Base-by-base conservation (phyloP, 805 yeast species). In the Helenozyma rhizophorensis region DNA sequence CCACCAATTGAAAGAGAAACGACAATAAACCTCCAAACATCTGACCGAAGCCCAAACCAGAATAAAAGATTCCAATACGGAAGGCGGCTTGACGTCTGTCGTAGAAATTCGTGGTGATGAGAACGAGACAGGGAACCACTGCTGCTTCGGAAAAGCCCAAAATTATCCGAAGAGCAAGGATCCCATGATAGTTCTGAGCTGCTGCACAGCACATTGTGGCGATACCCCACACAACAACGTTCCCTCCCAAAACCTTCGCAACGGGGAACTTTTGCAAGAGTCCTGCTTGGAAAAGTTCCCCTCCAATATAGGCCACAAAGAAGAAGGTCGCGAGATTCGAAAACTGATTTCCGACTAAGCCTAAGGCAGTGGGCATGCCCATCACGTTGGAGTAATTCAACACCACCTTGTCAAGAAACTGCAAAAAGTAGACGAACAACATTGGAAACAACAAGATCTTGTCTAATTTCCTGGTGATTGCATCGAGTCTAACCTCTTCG, bases 31-130 rank as follows among this genome's bases (percentile, higher is more conserved):
- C 51, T 9, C 54, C 54, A 17, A 42, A 13, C 4, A 50, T 46
- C 28, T 49, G 51, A 23, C 51, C 54, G 14, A 48, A 28, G 2
- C 53, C 54, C 27, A 47, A 32, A 9, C 53, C 50, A 33, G 33
- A 27, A 25, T 35, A 36, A 23, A 39, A 44, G 4, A 43, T 32
- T 11, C 49, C 45, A 29, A 42, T 44, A 19, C 49, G 35, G 37
- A 40, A 42, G 8, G 40, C 38, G n/a, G 36, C 37, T 29, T 40
- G 42, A 11, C 28, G 27, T 25, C 31, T 34, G 15, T 33, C 23
- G 34, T 40, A 44, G 30, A 42, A 44, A 33, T 39, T 44, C 6
- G 43, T 43, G 16, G 42, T 35, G 19, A 44, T 32, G 25, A 42
- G 33, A 24, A 43, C 27, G 18, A 43, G 37, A n/a, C 40, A 37